Conservation (phyloP, 2,329 filamentous ascomycete species). For the Fusarium brachygibbosum region DNA sequence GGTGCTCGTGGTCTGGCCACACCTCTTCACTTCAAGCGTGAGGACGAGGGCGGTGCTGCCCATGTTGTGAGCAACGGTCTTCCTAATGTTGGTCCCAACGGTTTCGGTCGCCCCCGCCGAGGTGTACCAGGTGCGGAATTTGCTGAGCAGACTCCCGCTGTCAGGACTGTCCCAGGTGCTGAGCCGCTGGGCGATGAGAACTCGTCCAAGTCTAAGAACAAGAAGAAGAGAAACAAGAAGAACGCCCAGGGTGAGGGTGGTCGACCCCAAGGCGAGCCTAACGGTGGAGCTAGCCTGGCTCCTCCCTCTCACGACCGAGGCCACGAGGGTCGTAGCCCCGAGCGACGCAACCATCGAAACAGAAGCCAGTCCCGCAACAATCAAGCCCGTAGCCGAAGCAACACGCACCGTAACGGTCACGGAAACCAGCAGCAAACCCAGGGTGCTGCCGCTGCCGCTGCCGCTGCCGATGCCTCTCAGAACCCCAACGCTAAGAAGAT, state of each 20-base stretch:
- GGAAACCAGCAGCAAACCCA: slow-evolving; percentile 47
- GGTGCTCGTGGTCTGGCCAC: slow-evolving; percentile 91
- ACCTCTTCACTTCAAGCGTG: slow-evolving; percentile 94
- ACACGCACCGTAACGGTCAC: slow-evolving; percentile 56
- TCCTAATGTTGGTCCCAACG: slow-evolving; percentile 77
- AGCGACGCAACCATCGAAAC: slow-evolving; percentile 65
- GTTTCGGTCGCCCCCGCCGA: slow-evolving; percentile 82
- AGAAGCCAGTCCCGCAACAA: slow-evolving; percentile 70
- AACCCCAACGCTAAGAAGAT: slow-evolving; percentile 94
- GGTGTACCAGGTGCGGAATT: slow-evolving; percentile 90
- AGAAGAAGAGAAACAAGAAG: slow-evolving; percentile 98
- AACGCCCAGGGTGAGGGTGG: slow-evolving; percentile 81
- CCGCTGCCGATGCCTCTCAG: slow-evolving; percentile 63
- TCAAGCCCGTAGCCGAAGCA: slow-evolving; percentile 64
- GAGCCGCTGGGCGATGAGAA: slow-evolving; percentile 76
- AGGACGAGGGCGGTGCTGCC: slow-evolving; percentile 94
- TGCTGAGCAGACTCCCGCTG: slow-evolving; percentile 74
- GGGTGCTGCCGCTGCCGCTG: slow-evolving; percentile 64
- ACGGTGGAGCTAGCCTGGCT: slow-evolving; percentile 62
- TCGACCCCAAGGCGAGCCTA: slow-evolving; percentile 62
- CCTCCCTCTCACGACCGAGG: slow-evolving; percentile 59
- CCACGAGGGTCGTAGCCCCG: slow-evolving; percentile 72
- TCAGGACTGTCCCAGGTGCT: slow-evolving; percentile 75
- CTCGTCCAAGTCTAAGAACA: slow-evolving; percentile 93
- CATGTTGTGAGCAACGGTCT: slow-evolving; percentile 85